phyloP scores from a whole-genome alignment of 345 rosid species.

The Litchi chinensis region DNA sequence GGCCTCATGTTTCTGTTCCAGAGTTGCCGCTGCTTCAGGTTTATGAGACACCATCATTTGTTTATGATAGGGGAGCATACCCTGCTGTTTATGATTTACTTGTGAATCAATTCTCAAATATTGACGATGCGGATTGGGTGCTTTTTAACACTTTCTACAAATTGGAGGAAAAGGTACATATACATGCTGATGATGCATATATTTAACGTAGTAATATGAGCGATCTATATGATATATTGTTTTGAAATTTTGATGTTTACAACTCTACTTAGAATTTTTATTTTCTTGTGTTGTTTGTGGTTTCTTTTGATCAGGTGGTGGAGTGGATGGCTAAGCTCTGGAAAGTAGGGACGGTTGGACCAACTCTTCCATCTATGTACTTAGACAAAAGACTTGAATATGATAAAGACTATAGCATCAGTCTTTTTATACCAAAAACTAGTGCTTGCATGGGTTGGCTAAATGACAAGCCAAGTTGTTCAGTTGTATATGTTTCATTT shows the following conservation, averaged over 20 bases:
- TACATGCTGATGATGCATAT: neutral
- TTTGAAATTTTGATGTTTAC: neutral
- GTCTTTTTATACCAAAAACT: slow-evolving; percentile 16
- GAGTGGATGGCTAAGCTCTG: slow-evolving; percentile 32
- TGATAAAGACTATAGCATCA: slow-evolving; percentile 21
- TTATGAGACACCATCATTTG: slow-evolving; percentile 31
- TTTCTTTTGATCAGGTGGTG: slow-evolving; percentile 23
- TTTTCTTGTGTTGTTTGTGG: neutral
- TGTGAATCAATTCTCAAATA: slow-evolving; percentile 31
- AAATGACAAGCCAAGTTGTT: slow-evolving; percentile 17
- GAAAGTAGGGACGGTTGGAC: slow-evolving; percentile 26
- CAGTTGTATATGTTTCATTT: slow-evolving; percentile 42
- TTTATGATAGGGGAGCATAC: slow-evolving; percentile 19
- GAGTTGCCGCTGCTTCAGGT: slow-evolving; percentile 33
- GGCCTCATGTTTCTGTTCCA: slow-evolving; percentile 25
- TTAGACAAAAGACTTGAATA: slow-evolving; percentile 21
- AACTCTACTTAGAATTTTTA: too few relatives aligned
- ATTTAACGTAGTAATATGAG: too few relatives aligned
- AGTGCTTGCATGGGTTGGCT: slow-evolving; percentile 31
- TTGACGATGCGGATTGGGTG: slow-evolving; percentile 35
- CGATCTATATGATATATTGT: neutral
- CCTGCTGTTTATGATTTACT: slow-evolving; percentile 14
- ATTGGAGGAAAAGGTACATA: slow-evolving; percentile 12
- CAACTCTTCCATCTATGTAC: slow-evolving; percentile 28
- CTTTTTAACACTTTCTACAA: slow-evolving; percentile 25